phyloP scores from a whole-genome alignment of 176 grass and related monocot species.

The Themeda triandra region DNA sequence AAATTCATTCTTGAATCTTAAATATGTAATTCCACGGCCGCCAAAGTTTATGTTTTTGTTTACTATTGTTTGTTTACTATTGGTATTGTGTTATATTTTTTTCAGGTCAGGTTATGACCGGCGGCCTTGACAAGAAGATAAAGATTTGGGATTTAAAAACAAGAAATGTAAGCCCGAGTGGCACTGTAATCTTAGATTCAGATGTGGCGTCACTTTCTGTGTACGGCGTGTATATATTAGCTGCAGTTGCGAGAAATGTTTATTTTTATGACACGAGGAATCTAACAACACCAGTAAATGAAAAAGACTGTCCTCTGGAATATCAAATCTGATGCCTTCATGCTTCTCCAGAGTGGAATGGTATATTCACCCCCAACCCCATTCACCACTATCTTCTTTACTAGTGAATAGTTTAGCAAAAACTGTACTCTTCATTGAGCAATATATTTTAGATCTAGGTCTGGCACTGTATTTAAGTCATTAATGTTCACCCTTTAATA shows the following conservation, averaged over 20 bases:
- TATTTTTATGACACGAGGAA: conserved; percentile 61
- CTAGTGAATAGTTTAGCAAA: not conserved
- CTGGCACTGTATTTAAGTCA: not conserved
- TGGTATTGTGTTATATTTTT: not conserved
- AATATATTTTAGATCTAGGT: not conserved
- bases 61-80: no score
- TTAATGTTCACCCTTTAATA: not conserved
- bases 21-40: not conserved
- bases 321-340: conserved; percentile 54
- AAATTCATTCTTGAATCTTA: conserved; percentile 19
- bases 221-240: conserved; percentile 53
- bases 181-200: conserved; percentile 33
- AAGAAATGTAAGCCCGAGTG: conserved; percentile 24
- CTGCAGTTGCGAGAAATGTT: conserved; percentile 44
- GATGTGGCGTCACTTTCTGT: conserved; percentile 60
- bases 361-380: conserved; percentile 18
- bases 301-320: conserved; percentile 39
- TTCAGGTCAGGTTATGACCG: conserved; percentile 57
- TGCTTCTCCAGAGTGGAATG: conserved; percentile 48
- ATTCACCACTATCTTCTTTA: not conserved
- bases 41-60: not conserved
- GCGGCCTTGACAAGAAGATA: conserved; percentile 60
- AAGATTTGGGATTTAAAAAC: conserved; percentile 49
- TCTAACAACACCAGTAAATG: conserved; percentile 39
- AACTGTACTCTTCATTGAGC: not conserved